phyloP scores from a whole-genome alignment of 371 early-diverging fungal species.

The Mortierella sp. region DNA sequence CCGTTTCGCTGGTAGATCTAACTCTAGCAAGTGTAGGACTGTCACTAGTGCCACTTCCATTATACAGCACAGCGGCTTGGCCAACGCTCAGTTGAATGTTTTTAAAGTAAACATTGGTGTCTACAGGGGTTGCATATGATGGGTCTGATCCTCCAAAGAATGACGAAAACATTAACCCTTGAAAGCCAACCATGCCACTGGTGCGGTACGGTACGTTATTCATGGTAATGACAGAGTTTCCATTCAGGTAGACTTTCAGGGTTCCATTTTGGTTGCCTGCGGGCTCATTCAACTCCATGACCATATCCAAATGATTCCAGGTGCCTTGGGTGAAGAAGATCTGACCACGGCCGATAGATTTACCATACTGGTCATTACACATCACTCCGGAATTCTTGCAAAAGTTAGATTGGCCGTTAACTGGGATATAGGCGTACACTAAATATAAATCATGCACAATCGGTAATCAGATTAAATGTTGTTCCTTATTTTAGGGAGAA shows the following conservation, averaged over 20 bases:
- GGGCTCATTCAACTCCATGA: slow-evolving; percentile 60
- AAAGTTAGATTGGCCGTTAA: slow-evolving; percentile 35
- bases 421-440: slow-evolving; percentile 66
- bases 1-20: neutral
- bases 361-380: slow-evolving; percentile 66
- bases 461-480: neutral
- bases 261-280: slow-evolving; percentile 59
- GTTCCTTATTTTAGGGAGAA: neutral
- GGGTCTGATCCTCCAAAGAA: slow-evolving; percentile 67
- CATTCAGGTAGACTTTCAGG: slow-evolving; percentile 62
- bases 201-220: slow-evolving; percentile 58
- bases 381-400: slow-evolving; percentile 52
- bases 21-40: neutral
- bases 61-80: slow-evolving; percentile 36
- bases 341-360: slow-evolving; percentile 63
- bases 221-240: slow-evolving; percentile 54
- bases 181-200: slow-evolving; percentile 59
- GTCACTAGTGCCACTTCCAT: slow-evolving; percentile 34
- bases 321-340: slow-evolving; percentile 57
- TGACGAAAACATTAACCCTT: slow-evolving; percentile 65
- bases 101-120: slow-evolving; percentile 60
- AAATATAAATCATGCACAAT: slow-evolving; percentile 6
- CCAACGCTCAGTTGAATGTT: slow-evolving; percentile 63
- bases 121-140: slow-evolving; percentile 59
- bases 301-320: slow-evolving; percentile 63